Base-by-base conservation (phyloP, 2,329 filamentous ascomycete species). In the Clarireedia monteithiana region DNA sequence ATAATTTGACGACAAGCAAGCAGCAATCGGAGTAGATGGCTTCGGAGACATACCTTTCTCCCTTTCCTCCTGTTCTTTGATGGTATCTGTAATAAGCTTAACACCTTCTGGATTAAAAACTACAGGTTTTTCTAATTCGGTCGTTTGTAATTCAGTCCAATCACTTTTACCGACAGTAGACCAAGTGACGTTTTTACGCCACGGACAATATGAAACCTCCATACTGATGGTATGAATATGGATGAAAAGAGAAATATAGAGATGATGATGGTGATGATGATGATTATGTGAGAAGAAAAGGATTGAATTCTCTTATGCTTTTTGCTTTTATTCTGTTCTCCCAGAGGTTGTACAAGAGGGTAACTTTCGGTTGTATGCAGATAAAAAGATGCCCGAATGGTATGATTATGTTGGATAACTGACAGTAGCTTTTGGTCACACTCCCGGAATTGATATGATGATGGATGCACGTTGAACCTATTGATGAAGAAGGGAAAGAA, bases 151-250 rank as follows among this genome's bases (percentile, higher is more conserved):
- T 45, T 48, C 49, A 20, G 60, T 62, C 46, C 61, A 64, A 59
- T 66, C 59, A 50, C 52, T 55, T 50, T 20, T 48, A 55, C 42
- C 50, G 47, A 42, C 53, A 26, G 47, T 26, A 24, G 63, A 64
- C 59, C 63, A 64, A 42, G 36, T 59, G 58, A 65, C 60, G 47
- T 59, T 60, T 44, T 58, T 58, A 60, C 65, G 59, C 50, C 65
- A 62, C 50, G 66, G 66, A 65, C 66, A 67, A 56, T 60, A 65
- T 55, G 66, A 65, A 62, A 68, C 57, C 42, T 66, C 65, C 66
- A 66, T 68, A 64, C 60, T 65, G 38, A 50, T 23, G 53, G 47
- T 55, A 48, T 44, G 20, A 45, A 42, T n/a, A 42, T 42, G 15
- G 39, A 42, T n/a, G 39, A 17, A n/a, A n/a, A 20, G 17, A 17